Evolutionary conservation across 441 rosid species (phyloP).

Genomic region (Euphorbia celastroides): DNA sequence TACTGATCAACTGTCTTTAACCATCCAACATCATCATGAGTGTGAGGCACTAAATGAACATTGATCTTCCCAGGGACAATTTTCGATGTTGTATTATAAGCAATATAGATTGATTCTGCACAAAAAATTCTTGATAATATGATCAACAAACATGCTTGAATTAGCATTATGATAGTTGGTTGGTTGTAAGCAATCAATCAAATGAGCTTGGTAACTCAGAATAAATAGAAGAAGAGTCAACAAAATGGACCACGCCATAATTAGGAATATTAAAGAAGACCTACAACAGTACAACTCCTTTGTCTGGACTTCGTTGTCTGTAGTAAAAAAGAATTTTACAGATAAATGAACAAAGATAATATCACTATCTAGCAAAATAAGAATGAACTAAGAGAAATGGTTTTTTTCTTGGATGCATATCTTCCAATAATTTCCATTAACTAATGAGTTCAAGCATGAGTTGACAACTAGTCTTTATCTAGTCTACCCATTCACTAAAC

Average conservation of each 20-base stretch:
- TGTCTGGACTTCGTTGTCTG: constrained; percentile 4
- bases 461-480: neutral
- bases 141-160: constrained; percentile 20
- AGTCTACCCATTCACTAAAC: neutral
- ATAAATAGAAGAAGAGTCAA: neutral
- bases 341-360: constrained; percentile 3
- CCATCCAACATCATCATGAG: constrained; percentile 99
- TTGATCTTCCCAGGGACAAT: constrained; percentile 79
- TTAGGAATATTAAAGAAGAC: neutral
- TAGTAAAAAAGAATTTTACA: neutral
- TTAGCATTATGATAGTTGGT: constrained; percentile 26
- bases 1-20: constrained; percentile 96
- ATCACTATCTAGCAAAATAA: neutral
- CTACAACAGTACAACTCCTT: neutral
- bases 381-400: neutral
- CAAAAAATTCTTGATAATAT: constrained; percentile 26
- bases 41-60: constrained; percentile 90
- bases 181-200: neutral
- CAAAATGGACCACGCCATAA: neutral
- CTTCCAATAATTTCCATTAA: neutral
- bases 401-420: neutral
- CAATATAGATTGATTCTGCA: constrained; percentile 64
- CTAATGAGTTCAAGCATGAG: neutral
- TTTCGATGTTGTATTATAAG: constrained; percentile 68
- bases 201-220: neutral